Conservation (phyloP, 768 basidiomycete genomes). For the Phylloporus sp. region DNA sequence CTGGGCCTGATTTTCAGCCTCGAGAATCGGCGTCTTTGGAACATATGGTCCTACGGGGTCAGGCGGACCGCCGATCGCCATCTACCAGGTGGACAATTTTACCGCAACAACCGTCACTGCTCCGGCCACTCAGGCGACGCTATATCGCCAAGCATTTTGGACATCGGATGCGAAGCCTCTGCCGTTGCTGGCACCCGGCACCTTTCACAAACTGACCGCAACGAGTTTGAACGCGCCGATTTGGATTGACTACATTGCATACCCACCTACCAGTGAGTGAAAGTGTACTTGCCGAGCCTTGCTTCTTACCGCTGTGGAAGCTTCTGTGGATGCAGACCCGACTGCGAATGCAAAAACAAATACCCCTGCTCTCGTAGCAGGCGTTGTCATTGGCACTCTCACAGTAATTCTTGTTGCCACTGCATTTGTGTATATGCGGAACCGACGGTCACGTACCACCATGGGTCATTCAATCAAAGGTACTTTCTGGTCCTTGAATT, state of each 20-base stretch:
- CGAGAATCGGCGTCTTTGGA: constrained; percentile 1
- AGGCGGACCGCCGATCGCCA: not conserved
- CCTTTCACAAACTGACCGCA: not conserved
- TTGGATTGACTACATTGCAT: not conserved
- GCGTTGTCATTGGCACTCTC: not conserved
- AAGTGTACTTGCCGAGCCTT: not conserved
- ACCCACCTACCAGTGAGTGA: not conserved
- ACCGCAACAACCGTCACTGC: not conserved
- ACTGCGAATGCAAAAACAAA: not conserved
- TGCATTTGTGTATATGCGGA: not conserved
- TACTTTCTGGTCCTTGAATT: not conserved
- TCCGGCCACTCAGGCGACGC: not conserved
- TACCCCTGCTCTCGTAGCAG: not conserved
- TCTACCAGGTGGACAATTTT: constrained; percentile 1
- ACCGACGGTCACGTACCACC: not conserved
- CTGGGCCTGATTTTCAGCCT: constrained; percentile 2
- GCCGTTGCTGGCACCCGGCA: not conserved
- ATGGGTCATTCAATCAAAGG: not conserved
- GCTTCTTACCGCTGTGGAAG: not conserved
- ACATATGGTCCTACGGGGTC: not conserved
- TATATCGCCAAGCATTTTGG: not conserved
- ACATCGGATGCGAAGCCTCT: not conserved
- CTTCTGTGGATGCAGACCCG: too few relatives aligned
- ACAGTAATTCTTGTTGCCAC: not conserved
- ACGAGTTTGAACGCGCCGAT: not conserved